phyloP scores from a whole-genome alignment of 2,329 filamentous ascomycete species.

The Aspergillus pseudoviridinutans region DNA sequence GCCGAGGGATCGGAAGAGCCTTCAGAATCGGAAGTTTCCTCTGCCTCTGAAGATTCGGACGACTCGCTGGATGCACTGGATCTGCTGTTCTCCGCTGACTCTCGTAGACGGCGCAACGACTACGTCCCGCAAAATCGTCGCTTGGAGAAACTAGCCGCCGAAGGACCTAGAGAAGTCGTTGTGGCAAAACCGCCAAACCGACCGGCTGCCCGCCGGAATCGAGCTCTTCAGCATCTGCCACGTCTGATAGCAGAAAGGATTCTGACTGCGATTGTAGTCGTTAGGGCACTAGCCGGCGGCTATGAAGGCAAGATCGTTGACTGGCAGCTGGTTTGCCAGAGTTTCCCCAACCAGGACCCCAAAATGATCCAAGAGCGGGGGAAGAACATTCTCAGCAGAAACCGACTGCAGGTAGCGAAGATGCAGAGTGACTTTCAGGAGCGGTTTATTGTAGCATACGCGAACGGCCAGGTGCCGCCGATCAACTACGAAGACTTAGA shows the following conservation, averaged over 20 bases:
- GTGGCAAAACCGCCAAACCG: slow-evolving; percentile 7
- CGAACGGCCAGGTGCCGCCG: slow-evolving; percentile 37
- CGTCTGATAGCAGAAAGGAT: slow-evolving; percentile 31
- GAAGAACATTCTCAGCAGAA: slow-evolving; percentile 32
- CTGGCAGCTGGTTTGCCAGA: slow-evolving; percentile 41
- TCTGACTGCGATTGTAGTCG: slow-evolving; percentile 41
- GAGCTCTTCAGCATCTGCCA: slow-evolving; percentile 21
- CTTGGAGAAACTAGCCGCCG: slow-evolving; percentile 17
- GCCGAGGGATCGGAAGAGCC: not conserved
- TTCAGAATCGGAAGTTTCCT: not conserved
- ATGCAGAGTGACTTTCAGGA: slow-evolving; percentile 47
- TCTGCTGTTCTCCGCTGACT: not conserved
- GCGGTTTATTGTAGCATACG: slow-evolving; percentile 44
- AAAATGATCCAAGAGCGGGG: slow-evolving; percentile 38
- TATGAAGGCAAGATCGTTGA: slow-evolving; percentile 40
- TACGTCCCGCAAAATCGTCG: slow-evolving; percentile 19
- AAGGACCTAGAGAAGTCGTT: not conserved
- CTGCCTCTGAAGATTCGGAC: not conserved
- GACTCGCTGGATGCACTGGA: not conserved
- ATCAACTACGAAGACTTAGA: slow-evolving; percentile 44
- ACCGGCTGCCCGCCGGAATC: slow-evolving; percentile 20
- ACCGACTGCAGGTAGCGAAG: slow-evolving; percentile 39
- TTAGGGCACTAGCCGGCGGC: slow-evolving; percentile 45
- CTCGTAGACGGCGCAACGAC: not conserved
- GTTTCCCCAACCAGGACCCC: slow-evolving; percentile 40